Percentiles rank a stretch among this genome's conserved stretches.
phyloP scores from a whole-genome alignment of 208 protist genomes.

The Borovskyia barvae region DNA sequence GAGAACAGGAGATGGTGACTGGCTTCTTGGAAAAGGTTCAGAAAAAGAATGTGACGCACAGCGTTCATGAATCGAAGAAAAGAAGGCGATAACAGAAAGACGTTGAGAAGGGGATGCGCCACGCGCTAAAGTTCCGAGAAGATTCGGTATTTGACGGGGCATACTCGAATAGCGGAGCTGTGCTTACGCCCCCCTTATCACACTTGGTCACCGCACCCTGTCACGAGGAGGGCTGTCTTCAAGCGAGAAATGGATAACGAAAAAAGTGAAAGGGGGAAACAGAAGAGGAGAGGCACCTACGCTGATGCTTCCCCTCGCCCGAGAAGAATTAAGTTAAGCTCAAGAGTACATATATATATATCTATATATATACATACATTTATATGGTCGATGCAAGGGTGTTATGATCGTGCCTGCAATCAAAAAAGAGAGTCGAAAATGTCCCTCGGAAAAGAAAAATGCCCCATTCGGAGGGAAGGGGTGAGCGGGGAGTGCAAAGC shows the following conservation, averaged over 20 bases:
- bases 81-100: constrained; percentile 7
- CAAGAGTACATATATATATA: constrained; percentile 12
- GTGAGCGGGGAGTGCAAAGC: no score
- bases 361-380: constrained; percentile 19
- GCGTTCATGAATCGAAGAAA: no score
- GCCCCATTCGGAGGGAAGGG: neutral
- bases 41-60: no score
- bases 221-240: no score
- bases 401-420: neutral
- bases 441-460: constrained; percentile 4
- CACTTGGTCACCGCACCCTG: no score
- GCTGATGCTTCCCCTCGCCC: no score
- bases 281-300: neutral
- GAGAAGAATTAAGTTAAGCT: neutral
- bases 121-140: neutral
- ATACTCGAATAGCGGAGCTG: neutral
- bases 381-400: no score
- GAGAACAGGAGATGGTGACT: no score
- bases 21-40: no score
- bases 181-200: no score
- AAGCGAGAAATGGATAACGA: constrained; percentile 9
- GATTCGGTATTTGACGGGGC: neutral
- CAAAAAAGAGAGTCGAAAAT: constrained; percentile 7
- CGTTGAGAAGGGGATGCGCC: constrained; percentile 2
- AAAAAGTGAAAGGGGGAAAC: constrained; percentile 1